A percentile compares a stretch with the other conserved stretches of the same genome.
Evolutionary conservation across 352 stramenopile genomes (phyloP).

Genomic region (Phytophthora gonapodyides): DNA sequence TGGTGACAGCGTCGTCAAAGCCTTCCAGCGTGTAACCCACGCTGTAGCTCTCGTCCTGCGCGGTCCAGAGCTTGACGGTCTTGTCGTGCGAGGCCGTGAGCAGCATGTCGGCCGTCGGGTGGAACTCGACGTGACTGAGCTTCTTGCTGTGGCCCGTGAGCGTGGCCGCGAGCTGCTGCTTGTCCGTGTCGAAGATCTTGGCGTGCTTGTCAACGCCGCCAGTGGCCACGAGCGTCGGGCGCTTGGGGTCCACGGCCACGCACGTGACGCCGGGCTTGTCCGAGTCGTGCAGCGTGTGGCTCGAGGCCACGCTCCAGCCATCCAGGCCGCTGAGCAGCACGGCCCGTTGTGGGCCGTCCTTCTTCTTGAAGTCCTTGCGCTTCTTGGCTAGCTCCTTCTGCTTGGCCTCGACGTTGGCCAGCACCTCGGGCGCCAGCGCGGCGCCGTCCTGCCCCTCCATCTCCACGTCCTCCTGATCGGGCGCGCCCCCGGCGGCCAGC

Average conservation of each 20-base stretch:
- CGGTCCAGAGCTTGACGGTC: slow-evolving; percentile 82
- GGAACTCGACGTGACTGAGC: slow-evolving; percentile 80
- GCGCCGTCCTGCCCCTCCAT: slow-evolving; percentile 34
- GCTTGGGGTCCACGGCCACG: slow-evolving; percentile 65
- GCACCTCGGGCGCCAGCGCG: slow-evolving; percentile 41
- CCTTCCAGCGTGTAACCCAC: slow-evolving; percentile 62
- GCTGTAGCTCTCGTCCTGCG: slow-evolving; percentile 46
- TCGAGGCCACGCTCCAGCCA: slow-evolving; percentile 47
- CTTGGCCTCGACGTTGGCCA: slow-evolving; percentile 66
- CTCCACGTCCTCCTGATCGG: slow-evolving; percentile 51
- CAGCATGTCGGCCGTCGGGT: slow-evolving; percentile 68
- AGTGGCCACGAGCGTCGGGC: slow-evolving; percentile 56
- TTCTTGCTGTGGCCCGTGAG: slow-evolving; percentile 88
- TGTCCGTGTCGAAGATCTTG: slow-evolving; percentile 79
- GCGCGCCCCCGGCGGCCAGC: slow-evolving; percentile 5
- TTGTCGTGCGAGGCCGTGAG: slow-evolving; percentile 79
- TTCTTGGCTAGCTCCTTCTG: slow-evolving; percentile 73
- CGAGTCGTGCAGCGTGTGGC: slow-evolving; percentile 73
- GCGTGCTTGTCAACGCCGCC: slow-evolving; percentile 84
- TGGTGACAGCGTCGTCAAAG: slow-evolving; percentile 68
- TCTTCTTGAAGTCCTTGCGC: slow-evolving; percentile 82
- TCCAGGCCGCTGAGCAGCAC: slow-evolving; percentile 38
- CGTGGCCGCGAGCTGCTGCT: slow-evolving; percentile 73
- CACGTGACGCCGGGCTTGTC: slow-evolving; percentile 71
- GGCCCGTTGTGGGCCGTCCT: slow-evolving; percentile 49